phyloP scores from a whole-genome alignment of 2,329 filamentous ascomycete genomes.

The Aspergillaceae sp. region DNA sequence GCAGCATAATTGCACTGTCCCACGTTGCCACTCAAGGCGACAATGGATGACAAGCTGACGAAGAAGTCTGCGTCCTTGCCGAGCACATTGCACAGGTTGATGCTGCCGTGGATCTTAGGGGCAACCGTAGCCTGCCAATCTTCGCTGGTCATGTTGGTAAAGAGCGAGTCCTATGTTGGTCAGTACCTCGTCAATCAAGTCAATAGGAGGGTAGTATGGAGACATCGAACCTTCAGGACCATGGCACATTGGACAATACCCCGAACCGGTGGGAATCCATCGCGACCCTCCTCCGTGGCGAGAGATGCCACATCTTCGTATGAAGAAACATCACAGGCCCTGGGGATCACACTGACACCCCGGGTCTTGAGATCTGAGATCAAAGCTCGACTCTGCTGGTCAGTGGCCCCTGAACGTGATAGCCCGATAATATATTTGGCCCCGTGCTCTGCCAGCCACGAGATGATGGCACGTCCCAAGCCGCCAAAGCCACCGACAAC shows the following conservation, averaged over 20 bases:
- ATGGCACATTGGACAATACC: constrained; percentile 26
- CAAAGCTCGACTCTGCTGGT: constrained; percentile 1
- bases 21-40: constrained; percentile 38
- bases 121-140: constrained; percentile 30
- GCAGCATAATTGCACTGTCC: constrained; percentile 40
- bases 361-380: constrained; percentile 2
- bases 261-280: constrained; percentile 8
- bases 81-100: constrained; percentile 26
- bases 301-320: too few relatives aligned
- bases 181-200: not conserved
- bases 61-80: constrained; percentile 34
- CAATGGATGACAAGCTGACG: constrained; percentile 34
- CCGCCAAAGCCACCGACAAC: constrained; percentile 11
- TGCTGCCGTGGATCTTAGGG: constrained; percentile 34
- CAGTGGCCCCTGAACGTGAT: constrained; percentile 2
- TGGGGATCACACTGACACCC: too few relatives aligned
- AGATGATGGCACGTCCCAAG: constrained; percentile 7
- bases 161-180: constrained; percentile 9
- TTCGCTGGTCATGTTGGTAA: constrained; percentile 34
- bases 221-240: constrained; percentile 11
- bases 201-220: not conserved
- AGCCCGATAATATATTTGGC: constrained; percentile 9
- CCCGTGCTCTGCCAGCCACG: constrained; percentile 10
- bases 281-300: too few relatives aligned
- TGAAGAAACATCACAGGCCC: too few relatives aligned